Percentiles rank a stretch among this genome's conserved stretches.
These are phyloP conservation scores for Nelumbo lutea DNA, from an alignment of 164 flowering plant genomes.

Conservation along the genomic window DNA sequence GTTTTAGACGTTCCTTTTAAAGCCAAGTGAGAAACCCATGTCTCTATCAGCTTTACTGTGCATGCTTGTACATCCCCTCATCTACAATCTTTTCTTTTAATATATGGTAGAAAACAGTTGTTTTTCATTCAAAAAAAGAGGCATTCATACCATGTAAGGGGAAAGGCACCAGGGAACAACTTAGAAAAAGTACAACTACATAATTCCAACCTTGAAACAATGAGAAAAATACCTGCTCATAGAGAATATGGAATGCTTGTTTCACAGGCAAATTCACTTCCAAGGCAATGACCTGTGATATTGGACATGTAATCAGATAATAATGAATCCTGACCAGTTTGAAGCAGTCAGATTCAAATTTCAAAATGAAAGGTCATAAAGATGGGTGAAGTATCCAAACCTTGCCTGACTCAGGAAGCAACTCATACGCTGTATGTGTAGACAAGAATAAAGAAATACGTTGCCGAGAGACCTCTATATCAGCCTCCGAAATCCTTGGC, in stretches of 20 bases:
- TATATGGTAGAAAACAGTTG: too few species aligned
- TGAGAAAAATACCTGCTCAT: constrained; percentile 70
- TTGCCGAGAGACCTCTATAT: constrained; percentile 66
- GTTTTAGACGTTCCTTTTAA: too few species aligned
- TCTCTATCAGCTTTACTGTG: too few species aligned
- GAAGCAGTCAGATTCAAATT: constrained; percentile 7
- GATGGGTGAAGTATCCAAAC: constrained; percentile 46
- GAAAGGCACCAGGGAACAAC: neutral
- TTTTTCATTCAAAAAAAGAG: too few species aligned
- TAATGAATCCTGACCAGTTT: neutral
- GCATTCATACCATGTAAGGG: too few species aligned
- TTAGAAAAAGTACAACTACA: neutral
- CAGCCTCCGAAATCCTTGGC: constrained; percentile 58
- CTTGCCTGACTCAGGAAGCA: constrained; percentile 92
- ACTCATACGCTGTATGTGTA: constrained; percentile 69
- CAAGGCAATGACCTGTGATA: constrained; percentile 69
- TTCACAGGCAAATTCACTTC: constrained; percentile 84
- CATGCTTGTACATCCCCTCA: too few species aligned
- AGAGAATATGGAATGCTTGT: constrained; percentile 89
- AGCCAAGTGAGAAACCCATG: too few species aligned
- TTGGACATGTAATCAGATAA: neutral
- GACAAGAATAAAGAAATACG: constrained; percentile 66
- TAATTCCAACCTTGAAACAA: neutral
- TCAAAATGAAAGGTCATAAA: constrained; percentile 3
- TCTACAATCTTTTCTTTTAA: too few species aligned